Evolutionary conservation across 139 green algal species (phyloP).

Genomic region (Edaphochlamys debaryana): DNA sequence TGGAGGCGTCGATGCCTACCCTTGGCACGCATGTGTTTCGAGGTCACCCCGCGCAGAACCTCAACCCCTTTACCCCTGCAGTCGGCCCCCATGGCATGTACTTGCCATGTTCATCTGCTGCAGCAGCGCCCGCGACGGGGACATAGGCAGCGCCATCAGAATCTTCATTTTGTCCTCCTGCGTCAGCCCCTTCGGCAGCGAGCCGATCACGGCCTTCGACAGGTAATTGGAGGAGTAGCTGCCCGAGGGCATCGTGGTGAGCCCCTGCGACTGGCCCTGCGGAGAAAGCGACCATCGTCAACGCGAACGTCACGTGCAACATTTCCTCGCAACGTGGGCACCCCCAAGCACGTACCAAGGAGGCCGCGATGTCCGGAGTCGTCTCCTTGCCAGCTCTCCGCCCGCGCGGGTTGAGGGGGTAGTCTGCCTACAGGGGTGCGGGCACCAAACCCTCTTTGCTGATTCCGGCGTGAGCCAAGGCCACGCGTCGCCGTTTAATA

Average conservation of each 20-base stretch:
- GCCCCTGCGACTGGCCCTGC: not conserved
- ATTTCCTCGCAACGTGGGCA: too few species aligned
- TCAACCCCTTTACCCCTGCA: too few species aligned
- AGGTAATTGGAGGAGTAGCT: conserved; percentile 66
- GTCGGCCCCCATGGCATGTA: too few species aligned
- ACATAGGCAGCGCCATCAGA: conserved; percentile 67
- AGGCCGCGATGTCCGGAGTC: conserved; percentile 50
- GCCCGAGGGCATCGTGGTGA: conserved; percentile 26
- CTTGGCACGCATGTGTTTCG: too few species aligned
- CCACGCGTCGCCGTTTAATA: too few species aligned
- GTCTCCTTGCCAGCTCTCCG: conserved; percentile 72
- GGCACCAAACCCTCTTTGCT: too few species aligned
- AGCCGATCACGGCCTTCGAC: conserved; percentile 75
- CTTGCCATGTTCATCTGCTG: conserved; percentile 54
- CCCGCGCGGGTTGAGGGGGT: conserved; percentile 75
- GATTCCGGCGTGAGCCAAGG: too few species aligned
- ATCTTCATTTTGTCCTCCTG: conserved; percentile 65
- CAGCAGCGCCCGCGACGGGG: conserved; percentile 56
- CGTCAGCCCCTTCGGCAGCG: conserved; percentile 75
- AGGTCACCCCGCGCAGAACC: too few species aligned
- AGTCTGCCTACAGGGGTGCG: conserved; percentile 85
- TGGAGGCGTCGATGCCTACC: too few species aligned
- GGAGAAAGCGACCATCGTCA: too few species aligned
- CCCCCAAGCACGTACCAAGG: conserved; percentile 39
- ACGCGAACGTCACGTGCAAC: not conserved